Evolutionary conservation across 345 rosid genomes (phyloP).

Genomic region (Laguncularia racemosa): DNA sequence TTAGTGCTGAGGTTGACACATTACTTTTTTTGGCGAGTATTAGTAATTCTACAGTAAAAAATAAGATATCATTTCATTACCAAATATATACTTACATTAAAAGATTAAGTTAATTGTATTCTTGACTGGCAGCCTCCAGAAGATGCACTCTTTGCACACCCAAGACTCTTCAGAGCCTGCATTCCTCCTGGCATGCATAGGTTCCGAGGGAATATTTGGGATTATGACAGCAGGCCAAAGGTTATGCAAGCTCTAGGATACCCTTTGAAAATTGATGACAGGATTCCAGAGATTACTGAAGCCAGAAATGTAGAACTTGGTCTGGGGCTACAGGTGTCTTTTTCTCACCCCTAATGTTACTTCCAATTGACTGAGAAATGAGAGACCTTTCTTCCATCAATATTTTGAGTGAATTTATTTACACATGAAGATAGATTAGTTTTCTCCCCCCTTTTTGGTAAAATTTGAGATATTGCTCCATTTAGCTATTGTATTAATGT

Average conservation of each 20-base stretch:
- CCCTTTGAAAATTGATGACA: conserved; percentile 56
- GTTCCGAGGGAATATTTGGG: conserved; percentile 95
- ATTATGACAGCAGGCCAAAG: conserved; percentile 74
- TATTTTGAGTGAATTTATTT: no score
- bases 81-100: neutral
- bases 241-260: conserved; percentile 75
- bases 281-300: conserved; percentile 81
- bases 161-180: conserved; percentile 93
- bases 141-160: conserved; percentile 91
- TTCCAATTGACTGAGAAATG: neutral
- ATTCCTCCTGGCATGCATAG: conserved; percentile 98
- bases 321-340: conserved; percentile 80
- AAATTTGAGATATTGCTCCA: no score
- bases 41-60: no score
- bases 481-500: no score
- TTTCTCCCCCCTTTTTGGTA: no score
- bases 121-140: conserved; percentile 62
- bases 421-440: no score
- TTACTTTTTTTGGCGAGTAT: no score
- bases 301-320: conserved; percentile 95
- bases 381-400: neutral
- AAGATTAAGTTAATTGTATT: neutral
- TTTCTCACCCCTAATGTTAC: neutral
- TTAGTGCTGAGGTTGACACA: no score
- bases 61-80: no score